These are phyloP conservation scores for Chlorociboria aeruginascens DNA, from an alignment of 495 filamentous ascomycete species.

Conservation along the genomic window DNA sequence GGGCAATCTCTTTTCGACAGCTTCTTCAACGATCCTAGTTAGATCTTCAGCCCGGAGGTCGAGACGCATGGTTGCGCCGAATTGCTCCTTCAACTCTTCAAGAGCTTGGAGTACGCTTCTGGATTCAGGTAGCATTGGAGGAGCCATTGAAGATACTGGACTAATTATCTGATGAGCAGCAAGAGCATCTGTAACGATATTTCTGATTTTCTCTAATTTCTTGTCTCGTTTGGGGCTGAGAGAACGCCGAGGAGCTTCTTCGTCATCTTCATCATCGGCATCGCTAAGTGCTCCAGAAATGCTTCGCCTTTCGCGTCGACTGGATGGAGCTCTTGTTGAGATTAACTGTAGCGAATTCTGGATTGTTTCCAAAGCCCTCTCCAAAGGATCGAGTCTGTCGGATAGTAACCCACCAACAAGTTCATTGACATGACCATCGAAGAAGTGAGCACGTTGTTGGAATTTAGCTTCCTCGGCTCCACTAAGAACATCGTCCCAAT, in stretches of 20 bases:
- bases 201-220: slow-evolving; percentile 72
- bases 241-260: slow-evolving; percentile 48
- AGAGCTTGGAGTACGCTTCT: slow-evolving; percentile 40
- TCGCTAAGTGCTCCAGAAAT: slow-evolving; percentile 52
- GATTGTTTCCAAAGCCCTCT: slow-evolving; percentile 63
- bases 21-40: slow-evolving; percentile 45
- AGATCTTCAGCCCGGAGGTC: slow-evolving; percentile 43
- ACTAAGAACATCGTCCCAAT: slow-evolving; percentile 83
- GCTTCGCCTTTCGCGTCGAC: slow-evolving; percentile 38
- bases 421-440: slow-evolving; percentile 77
- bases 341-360: slow-evolving; percentile 49
- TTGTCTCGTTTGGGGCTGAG: slow-evolving; percentile 57
- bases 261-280: slow-evolving; percentile 89
- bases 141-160: slow-evolving; percentile 15
- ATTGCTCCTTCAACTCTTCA: slow-evolving; percentile 42
- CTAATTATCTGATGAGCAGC: slow-evolving; percentile 36
- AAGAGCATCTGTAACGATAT: slow-evolving; percentile 69
- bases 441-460: slow-evolving; percentile 60
- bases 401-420: slow-evolving; percentile 71
- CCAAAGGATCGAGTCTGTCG: slow-evolving; percentile 62
- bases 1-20: slow-evolving; percentile 36
- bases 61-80: slow-evolving; percentile 29
- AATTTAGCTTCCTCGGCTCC: slow-evolving; percentile 74
- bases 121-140: slow-evolving; percentile 27
- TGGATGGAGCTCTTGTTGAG: slow-evolving; percentile 30